Percentiles rank a stretch among this genome's conserved stretches.
Evolutionary conservation across 441 rosid species (phyloP).

Genomic region (Manihot esculenta): DNA sequence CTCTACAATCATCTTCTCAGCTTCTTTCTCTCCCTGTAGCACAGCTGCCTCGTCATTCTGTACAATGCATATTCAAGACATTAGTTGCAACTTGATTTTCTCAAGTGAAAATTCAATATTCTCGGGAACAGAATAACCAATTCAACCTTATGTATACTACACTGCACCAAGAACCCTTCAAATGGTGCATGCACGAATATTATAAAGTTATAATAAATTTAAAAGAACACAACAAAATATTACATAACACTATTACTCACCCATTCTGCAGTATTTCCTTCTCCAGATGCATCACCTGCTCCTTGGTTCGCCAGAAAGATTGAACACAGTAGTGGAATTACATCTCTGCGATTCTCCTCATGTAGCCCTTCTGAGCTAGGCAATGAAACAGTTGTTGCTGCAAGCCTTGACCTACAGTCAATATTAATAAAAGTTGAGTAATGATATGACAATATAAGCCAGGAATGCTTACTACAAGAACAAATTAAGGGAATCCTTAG

Average conservation of each 20-base stretch:
- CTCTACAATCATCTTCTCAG: conserved; percentile 98
- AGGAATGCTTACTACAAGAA: background rate
- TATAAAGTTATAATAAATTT: background rate
- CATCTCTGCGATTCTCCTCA: conserved; percentile 49
- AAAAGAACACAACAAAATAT: background rate
- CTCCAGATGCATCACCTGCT: conserved; percentile 62
- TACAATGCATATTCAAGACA: conserved; percentile 15
- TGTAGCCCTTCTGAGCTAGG: conserved; percentile 49
- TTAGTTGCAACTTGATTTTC: background rate
- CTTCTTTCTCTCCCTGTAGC: conserved; percentile 94
- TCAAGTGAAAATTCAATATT: background rate
- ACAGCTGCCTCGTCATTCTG: conserved; percentile 85
- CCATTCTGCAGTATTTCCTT: conserved; percentile 50
- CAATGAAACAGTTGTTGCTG: conserved; percentile 56
- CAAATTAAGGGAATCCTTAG: background rate
- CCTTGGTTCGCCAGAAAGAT: conserved; percentile 82
- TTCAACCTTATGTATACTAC: background rate
- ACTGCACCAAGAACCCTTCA: background rate
- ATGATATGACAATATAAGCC: background rate
- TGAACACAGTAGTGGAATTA: conserved; percentile 81
- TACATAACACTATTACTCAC: conserved; percentile 44
- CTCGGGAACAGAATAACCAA: background rate
- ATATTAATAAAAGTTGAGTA: background rate
- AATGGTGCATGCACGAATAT: background rate
- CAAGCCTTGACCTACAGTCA: conserved; percentile 73